Conservation (phyloP, 2,329 filamentous ascomycete species). For the Xylaria sp. region DNA sequence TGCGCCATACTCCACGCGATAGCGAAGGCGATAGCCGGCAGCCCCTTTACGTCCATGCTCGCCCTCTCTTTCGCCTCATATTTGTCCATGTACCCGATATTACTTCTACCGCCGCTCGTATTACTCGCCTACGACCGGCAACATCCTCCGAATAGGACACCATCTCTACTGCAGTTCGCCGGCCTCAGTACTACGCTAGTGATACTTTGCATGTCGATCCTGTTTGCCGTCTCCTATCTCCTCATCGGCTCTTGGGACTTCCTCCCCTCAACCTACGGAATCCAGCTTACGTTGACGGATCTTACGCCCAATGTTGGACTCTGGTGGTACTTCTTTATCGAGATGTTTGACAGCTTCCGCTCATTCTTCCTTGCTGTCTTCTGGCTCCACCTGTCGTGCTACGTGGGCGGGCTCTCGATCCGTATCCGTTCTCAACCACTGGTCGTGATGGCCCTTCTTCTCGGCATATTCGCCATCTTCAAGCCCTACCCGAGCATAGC, state of each 20-base stretch:
- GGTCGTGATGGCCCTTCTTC: slow-evolving; percentile 79
- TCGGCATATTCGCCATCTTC: slow-evolving; percentile 92
- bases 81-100: slow-evolving; percentile 85
- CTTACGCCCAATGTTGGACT: slow-evolving; percentile 92
- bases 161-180: slow-evolving; percentile 54
- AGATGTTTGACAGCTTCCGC: slow-evolving; percentile 98
- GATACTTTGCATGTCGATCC: slow-evolving; percentile 54
- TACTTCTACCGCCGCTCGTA: slow-evolving; percentile 81
- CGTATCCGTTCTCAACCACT: slow-evolving; percentile 84
- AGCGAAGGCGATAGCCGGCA: slow-evolving; percentile 75
- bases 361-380: slow-evolving; percentile 97
- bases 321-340: slow-evolving; percentile 99
- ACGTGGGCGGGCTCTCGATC: slow-evolving; percentile 83
- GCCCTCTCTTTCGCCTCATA: slow-evolving; percentile 87
- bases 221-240: slow-evolving; percentile 73
- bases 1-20: slow-evolving; percentile 85
- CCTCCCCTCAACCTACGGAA: slow-evolving; percentile 84
- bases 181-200: slow-evolving; percentile 57
- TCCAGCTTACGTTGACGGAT: slow-evolving; percentile 87
- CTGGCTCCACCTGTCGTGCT: slow-evolving; percentile 91
- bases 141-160: slow-evolving; percentile 36
- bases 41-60: slow-evolving; percentile 75
- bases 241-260: slow-evolving; percentile 88
- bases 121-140: slow-evolving; percentile 78
- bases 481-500: slow-evolving; percentile 95